These are phyloP conservation scores for Thalassiosira profunda DNA, from an alignment of 108 stramenopile genomes.

Conservation along the genomic window DNA sequence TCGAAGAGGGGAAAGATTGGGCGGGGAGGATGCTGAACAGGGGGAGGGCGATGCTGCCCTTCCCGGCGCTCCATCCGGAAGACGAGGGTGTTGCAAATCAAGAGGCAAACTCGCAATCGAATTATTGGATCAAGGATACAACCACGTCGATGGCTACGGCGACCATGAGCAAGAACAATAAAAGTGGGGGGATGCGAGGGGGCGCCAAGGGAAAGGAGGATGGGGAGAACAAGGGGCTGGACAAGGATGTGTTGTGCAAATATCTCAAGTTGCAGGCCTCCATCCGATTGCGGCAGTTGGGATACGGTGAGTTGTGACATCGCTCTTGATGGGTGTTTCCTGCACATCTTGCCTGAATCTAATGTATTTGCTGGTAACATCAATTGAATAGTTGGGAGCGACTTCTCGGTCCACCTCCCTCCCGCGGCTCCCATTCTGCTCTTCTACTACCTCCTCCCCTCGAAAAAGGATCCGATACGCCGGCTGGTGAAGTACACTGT, in stretches of 20 bases:
- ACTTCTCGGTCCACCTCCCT: conserved; percentile 81
- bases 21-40: conserved; percentile 6
- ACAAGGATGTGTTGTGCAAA: conserved; percentile 25
- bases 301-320: conserved; percentile 33
- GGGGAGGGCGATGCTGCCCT: neutral
- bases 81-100: too few relatives aligned
- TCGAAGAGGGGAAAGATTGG: conserved; percentile 25
- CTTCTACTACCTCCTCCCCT: conserved; percentile 62
- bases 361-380: neutral
- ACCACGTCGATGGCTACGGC: conserved; percentile 45
- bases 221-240: neutral
- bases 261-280: conserved; percentile 41
- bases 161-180: conserved; percentile 13
- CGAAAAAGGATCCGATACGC: conserved; percentile 24
- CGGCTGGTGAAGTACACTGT: conserved; percentile 19
- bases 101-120: neutral
- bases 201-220: neutral
- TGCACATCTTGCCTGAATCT: too few relatives aligned
- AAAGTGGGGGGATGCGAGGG: neutral
- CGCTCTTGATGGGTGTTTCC: too few relatives aligned
- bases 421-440: conserved; percentile 73
- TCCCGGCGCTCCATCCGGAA: too few relatives aligned
- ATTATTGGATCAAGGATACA: conserved; percentile 45
- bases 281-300: conserved; percentile 44
- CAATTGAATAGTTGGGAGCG: conserved; percentile 48